Evolutionary conservation across 768 basidiomycete genomes (phyloP), one percentile per base, ranked within the genome.

Genomic region (Neoboletus magnificus): DNA sequence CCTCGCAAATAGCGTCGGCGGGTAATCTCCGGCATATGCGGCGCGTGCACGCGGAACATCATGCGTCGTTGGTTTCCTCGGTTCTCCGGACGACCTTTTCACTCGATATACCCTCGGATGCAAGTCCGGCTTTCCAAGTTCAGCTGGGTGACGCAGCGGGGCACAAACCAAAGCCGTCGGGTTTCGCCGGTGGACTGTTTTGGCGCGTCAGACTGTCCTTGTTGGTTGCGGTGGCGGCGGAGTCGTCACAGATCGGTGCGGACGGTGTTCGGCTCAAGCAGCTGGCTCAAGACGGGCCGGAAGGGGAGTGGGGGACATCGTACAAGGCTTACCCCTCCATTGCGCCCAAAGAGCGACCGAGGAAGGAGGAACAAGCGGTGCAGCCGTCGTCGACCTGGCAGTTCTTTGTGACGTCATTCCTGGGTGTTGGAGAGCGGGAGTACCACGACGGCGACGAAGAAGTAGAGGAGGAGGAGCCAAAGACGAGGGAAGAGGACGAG

Each of bases 41-140:
- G 27, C 83, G 93, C 10, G 78, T 90, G 0, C 91, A 97, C 64
- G 90, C 93, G 0, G 93, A 97, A 67, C 85, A 91, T 48, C 87
- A 91, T 63, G 82, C 89, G 1, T 84, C 87, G 12, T 86, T 93
- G 65, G 82, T 87, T 6, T 71, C 83, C 3, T 82, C 87, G 43
- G 85, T 86, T 0, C 76, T 85, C 0, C 86, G 94, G 27, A 85
- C 91, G 30, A 85, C 89, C 0, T 98, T 98, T 73, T 77, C 87
- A 15, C 82, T 99, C 3, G 93, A 95, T 66, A 95, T 99, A 55
- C 96, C 95, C 0, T 84, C 88, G 1, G 96, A 97, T 54, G 92
- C 88, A 0, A 89, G 91, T 49, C 93, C 96, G 0, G 87, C 86
- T 0, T 98, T 98, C 72, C 78, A 84, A 50, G 76, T 94, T 2